Conservation (phyloP, 2,329 filamentous ascomycete species). For the Raffaelea ambrosiae region DNA sequence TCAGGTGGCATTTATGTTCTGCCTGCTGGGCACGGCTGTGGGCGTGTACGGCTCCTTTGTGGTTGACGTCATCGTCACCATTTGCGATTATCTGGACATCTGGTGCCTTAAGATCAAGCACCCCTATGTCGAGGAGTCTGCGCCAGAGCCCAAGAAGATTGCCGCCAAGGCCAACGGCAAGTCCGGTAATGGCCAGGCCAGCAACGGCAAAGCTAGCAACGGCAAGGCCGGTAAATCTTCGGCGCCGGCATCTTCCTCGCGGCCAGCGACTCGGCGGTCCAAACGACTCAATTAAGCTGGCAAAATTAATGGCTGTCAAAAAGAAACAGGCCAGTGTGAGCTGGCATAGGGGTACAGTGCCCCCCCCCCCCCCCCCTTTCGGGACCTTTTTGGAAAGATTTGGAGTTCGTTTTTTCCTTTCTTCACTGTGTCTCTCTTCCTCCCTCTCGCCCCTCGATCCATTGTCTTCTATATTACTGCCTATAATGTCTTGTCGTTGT, state of each 20-base stretch:
- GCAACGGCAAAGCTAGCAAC: not conserved
- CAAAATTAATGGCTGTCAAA: no score
- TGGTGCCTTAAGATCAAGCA: conserved; percentile 99
- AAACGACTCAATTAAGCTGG: not conserved
- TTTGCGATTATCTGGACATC: conserved; percentile 96
- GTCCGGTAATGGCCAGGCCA: not conserved
- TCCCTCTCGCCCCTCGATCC: not conserved
- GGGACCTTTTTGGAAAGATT: no score
- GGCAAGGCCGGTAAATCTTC: not conserved
- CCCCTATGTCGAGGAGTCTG: conserved; percentile 39
- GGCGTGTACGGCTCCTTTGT: conserved; percentile 98
- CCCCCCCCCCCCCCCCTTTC: no score
- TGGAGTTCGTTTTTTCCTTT: not conserved
- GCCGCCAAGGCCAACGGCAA: not conserved
- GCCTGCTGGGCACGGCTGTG: conserved; percentile 72
- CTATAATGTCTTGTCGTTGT: no score
- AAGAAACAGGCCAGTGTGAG: not conserved
- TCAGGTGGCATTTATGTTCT: conserved; percentile 75
- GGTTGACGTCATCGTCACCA: conserved; percentile 92
- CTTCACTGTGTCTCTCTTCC: not conserved
- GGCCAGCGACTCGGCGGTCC: not conserved
- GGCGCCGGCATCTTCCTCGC: not conserved
- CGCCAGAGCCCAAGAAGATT: not conserved
- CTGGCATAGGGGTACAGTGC: not conserved
- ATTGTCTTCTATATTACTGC: no score